Evolutionary conservation across 495 filamentous ascomycete genomes (phyloP).

Genomic region (Talaromyces wortmannii): DNA sequence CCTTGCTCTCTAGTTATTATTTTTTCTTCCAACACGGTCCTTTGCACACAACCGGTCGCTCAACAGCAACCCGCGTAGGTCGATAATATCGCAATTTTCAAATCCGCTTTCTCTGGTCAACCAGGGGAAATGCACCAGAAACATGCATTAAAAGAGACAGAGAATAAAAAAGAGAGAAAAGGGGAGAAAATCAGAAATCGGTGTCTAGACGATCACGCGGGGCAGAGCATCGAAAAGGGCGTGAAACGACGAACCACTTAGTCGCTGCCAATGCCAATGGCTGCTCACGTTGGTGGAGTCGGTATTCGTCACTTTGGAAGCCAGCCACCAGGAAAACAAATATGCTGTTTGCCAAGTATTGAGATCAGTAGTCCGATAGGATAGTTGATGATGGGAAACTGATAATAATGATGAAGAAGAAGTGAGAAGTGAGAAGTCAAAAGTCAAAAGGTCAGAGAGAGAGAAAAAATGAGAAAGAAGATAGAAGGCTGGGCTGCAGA

Average conservation of each 20-base stretch:
- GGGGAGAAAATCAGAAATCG: background rate
- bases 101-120: no score
- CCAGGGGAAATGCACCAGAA: background rate
- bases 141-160: background rate
- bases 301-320: no score
- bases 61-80: background rate
- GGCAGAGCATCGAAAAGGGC: background rate
- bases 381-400: no score
- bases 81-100: background rate
- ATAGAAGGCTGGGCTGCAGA: no score
- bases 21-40: background rate
- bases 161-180: background rate
- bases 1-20: background rate
- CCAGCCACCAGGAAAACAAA: background rate
- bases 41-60: background rate
- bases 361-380: no score
- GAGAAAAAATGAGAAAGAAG: no score
- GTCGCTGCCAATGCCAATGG: background rate
- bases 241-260: background rate
- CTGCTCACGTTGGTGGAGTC: background rate
- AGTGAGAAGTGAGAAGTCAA: no score
- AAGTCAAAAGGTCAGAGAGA: no score
- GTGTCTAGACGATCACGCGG: conserved; percentile 11
- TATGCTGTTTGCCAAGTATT: no score
- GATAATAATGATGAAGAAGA: no score